A percentile compares a stretch with the other conserved stretches of the same genome.
These are phyloP conservation scores for Modicella reniformis DNA, from an alignment of 371 early-diverging fungal genomes.

Conservation along the genomic window DNA sequence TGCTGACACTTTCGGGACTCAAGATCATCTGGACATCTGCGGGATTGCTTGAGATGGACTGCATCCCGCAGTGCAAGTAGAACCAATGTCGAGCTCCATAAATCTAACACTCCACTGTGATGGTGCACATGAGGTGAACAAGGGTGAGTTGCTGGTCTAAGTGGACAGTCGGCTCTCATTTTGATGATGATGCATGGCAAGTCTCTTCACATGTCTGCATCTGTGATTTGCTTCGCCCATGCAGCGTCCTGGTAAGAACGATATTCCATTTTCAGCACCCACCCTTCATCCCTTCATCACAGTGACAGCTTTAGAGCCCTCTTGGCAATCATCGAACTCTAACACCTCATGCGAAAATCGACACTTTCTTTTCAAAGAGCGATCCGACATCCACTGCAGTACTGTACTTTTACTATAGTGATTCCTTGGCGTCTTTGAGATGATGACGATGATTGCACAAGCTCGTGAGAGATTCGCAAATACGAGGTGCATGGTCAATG, in stretches of 20 bases:
- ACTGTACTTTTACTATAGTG: neutral
- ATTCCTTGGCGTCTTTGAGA: neutral
- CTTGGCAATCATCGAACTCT: neutral
- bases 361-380: neutral
- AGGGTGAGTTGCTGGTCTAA: neutral
- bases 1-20: constrained; percentile 27
- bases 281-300: too few species aligned
- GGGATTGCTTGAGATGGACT: constrained; percentile 21
- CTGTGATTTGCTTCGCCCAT: too few species aligned
- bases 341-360: too few species aligned
- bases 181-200: neutral
- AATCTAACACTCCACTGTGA: constrained; percentile 9
- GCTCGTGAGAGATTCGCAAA: too few species aligned
- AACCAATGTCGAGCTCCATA: constrained; percentile 8
- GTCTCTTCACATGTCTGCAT: too few species aligned
- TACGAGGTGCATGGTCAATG: too few species aligned
- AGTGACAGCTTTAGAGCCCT: too few species aligned
- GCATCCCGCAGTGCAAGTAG: constrained; percentile 15
- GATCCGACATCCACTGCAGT: neutral
- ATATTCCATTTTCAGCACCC: too few species aligned
- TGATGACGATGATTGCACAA: too few species aligned
- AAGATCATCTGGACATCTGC: constrained; percentile 18
- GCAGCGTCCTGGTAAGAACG: too few species aligned
- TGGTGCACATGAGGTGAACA: too few species aligned
- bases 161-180: neutral